These are phyloP conservation scores for Pseudocercospora fijiensis DNA, from an alignment of 2,329 filamentous ascomycete genomes.

Conservation along the genomic window DNA sequence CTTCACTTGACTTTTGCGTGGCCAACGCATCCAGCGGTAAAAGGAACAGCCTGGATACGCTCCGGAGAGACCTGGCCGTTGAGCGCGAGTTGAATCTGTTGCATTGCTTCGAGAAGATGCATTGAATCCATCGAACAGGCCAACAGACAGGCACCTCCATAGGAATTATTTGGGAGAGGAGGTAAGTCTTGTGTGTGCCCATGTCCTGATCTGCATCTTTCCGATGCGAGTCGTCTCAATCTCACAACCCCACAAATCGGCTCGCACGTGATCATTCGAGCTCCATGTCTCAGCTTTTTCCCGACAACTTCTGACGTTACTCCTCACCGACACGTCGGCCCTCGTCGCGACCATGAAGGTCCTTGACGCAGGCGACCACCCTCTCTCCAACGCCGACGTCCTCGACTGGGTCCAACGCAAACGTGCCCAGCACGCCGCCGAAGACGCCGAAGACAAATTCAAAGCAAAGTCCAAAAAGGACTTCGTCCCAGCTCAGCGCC, in stretches of 20 bases:
- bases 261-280: background rate
- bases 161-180: too few relatives aligned
- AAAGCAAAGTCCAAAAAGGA: conserved; percentile 18
- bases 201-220: too few relatives aligned
- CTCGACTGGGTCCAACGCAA: conserved; percentile 37
- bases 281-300: background rate
- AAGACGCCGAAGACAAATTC: conserved; percentile 34
- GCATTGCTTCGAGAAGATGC: too few relatives aligned
- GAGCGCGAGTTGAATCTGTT: too few relatives aligned
- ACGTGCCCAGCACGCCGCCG: conserved; percentile 33
- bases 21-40: background rate
- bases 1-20: too few relatives aligned
- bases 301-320: background rate
- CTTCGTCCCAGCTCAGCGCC: conserved; percentile 23
- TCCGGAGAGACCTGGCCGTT: too few relatives aligned
- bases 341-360: conserved; percentile 32
- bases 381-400: conserved; percentile 39
- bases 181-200: too few relatives aligned
- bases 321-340: background rate
- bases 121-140: too few relatives aligned
- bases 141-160: too few relatives aligned
- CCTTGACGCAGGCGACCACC: conserved; percentile 39
- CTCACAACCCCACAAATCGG: background rate
- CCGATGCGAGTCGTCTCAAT: too few relatives aligned
- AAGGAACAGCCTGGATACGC: background rate